Conservation (phyloP, 2,329 filamentous ascomycete genomes). For the Sporothrix brasiliensis region DNA sequence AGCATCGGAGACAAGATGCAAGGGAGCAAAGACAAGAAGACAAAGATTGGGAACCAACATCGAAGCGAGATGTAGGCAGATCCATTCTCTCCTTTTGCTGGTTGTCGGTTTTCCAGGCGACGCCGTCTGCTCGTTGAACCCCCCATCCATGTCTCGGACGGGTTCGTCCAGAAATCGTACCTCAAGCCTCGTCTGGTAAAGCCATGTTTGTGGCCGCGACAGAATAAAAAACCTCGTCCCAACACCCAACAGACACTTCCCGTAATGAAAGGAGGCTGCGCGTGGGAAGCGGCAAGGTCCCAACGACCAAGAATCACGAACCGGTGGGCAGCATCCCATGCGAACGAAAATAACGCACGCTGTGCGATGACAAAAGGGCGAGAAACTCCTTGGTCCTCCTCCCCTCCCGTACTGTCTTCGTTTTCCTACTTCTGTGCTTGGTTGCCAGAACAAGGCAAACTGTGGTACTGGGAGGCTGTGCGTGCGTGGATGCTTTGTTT, state of each 20-base stretch:
- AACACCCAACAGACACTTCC: slow-evolving; percentile 27
- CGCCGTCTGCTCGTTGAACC: not conserved
- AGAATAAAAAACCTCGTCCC: not conserved
- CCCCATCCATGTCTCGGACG: not conserved
- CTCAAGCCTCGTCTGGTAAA: too few relatives aligned
- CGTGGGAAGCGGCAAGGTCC: not conserved
- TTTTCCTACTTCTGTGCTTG: slow-evolving; percentile 5
- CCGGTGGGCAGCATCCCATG: not conserved
- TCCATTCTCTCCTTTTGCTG: slow-evolving; percentile 1
- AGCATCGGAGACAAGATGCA: not conserved
- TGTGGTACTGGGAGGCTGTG: slow-evolving; percentile 28
- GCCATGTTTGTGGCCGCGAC: not conserved
- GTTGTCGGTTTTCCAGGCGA: not conserved
- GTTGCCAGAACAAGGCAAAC: slow-evolving; percentile 7
- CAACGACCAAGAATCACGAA: slow-evolving; percentile 9
- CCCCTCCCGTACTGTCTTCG: not conserved
- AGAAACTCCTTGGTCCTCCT: not conserved
- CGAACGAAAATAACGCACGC: slow-evolving; percentile 11
- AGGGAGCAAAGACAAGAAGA: not conserved
- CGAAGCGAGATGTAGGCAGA: slow-evolving; percentile 9
- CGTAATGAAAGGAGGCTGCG: slow-evolving; percentile 26
- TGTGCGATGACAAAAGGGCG: not conserved
- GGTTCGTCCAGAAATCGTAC: not conserved
- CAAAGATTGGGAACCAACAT: not conserved
- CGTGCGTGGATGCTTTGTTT: slow-evolving; percentile 1